Evolutionary conservation across 805 yeast genomes (phyloP).

Genomic region (Novakomyces olei): DNA sequence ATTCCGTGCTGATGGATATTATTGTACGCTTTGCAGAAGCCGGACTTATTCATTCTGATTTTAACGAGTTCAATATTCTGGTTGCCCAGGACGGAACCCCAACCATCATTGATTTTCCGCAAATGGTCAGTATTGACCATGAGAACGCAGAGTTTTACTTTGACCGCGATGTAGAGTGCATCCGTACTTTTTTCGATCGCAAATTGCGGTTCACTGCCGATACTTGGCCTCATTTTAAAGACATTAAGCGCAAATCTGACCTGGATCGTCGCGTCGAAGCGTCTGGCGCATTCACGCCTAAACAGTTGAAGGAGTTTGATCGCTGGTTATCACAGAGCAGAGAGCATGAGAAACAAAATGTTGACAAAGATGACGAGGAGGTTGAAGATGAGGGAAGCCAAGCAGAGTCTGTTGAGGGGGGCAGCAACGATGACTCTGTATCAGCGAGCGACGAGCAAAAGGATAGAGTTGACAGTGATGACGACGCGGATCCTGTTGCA

Average conservation of each 20-base stretch:
- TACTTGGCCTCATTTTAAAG: constrained; percentile 60
- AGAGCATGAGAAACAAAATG: neutral
- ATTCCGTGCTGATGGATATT: constrained; percentile 70
- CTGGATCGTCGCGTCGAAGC: constrained; percentile 81
- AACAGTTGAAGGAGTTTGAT: constrained; percentile 14
- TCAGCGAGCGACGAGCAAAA: too few species aligned
- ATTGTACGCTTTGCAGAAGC: constrained; percentile 62
- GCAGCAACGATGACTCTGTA: too few species aligned
- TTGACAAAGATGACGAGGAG: neutral
- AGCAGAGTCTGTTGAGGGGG: too few species aligned
- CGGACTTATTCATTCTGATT: constrained; percentile 93
- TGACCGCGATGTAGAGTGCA: constrained; percentile 81
- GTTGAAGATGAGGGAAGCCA: neutral
- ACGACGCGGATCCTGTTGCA: too few species aligned
- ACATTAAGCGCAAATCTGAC: constrained; percentile 45
- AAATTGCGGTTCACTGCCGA: constrained; percentile 56
- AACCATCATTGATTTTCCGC: constrained; percentile 93
- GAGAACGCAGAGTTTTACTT: constrained; percentile 72
- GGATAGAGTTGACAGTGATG: too few species aligned
- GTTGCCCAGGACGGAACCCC: constrained; percentile 30
- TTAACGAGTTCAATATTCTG: constrained; percentile 89
- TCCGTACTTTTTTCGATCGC: constrained; percentile 57
- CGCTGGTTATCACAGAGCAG: constrained; percentile 7
- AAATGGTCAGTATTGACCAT: constrained; percentile 85
- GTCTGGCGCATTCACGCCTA: constrained; percentile 51